phyloP scores from a whole-genome alignment of 306 rosid species.

The Trifolium dubium region DNA sequence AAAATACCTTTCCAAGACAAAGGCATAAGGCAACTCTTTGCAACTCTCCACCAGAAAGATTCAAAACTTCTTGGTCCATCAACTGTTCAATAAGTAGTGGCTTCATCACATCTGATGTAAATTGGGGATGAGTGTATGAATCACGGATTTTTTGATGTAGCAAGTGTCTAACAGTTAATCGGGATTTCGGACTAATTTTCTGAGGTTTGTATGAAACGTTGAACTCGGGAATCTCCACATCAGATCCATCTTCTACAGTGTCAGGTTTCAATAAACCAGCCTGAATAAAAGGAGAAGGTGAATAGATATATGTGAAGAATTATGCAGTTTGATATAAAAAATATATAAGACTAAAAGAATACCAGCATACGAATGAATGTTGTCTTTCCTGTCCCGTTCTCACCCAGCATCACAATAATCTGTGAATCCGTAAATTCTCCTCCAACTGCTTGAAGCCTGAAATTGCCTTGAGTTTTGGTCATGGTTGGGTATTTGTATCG shows the following conservation, averaged over 20 bases:
- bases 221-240: background rate
- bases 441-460: constrained; percentile 78
- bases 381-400: constrained; percentile 98
- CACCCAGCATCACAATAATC: constrained; percentile 97
- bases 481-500: constrained; percentile 92
- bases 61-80: background rate
- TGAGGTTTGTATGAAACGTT: background rate
- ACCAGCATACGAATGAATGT: constrained; percentile 99
- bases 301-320: background rate
- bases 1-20: background rate
- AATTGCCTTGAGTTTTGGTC: constrained; percentile 90
- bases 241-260: background rate
- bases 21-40: background rate
- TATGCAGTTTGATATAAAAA: background rate
- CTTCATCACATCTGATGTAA: background rate
- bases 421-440: constrained; percentile 99
- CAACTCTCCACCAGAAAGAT: background rate
- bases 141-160: background rate
- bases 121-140: background rate
- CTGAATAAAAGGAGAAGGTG: background rate
- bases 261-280: background rate
- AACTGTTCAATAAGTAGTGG: background rate
- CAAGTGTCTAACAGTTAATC: background rate
- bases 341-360: constrained; percentile 38
- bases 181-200: background rate